Base-by-base conservation (phyloP, 2,329 filamentous ascomycete species). In the Colletotrichum sublineola region DNA sequence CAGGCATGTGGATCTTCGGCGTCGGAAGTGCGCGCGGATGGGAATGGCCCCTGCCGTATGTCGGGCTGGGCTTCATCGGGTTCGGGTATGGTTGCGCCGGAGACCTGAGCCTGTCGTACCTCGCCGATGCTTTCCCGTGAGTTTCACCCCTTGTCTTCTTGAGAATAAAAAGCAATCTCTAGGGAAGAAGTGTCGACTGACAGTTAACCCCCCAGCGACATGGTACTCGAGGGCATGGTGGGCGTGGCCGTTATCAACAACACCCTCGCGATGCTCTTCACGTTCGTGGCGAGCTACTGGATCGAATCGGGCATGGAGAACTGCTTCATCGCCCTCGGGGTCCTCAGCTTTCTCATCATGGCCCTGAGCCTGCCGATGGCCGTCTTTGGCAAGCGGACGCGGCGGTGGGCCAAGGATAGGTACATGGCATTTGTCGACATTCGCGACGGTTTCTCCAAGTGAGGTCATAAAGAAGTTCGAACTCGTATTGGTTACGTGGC, bases 41-140 rank as follows among this genome's bases (percentile, higher is more conserved):
- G 87, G 74, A 78, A 46, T 89, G 88, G 88, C 86, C 84, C 1
- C 80, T 81, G 11, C 85, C 87, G 0, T 90, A 90, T 66, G 80
- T 90, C 18, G 88, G 86, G 1, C 79, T 90, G 0, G 88, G 86
- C 4, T 85, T 89, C 74, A 89, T 89, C 38, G 88, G 88, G 5
- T 90, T 90, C 67, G 88, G 88, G 2, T 90, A 87, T 78, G 88
- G 88, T 9, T 89, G 87, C 63, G 87, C 87, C 2, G 88, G 88
- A 7, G 88, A 90, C 77, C 77, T 90, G 69, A 83, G 84, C 66
- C 84, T 88, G 81, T 85, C 87, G 0, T 89, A 89, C 71, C 79
- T 89, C 5, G 86, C 87, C 75, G 87, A 89, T 71, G 85, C 84
- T 4, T 89, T 89, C 70, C 86, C 87, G 0, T 71, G 9, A 68